These are phyloP conservation scores for Neoboletus subvelutipes DNA, from an alignment of 768 basidiomycete genomes.

Conservation along the genomic window DNA sequence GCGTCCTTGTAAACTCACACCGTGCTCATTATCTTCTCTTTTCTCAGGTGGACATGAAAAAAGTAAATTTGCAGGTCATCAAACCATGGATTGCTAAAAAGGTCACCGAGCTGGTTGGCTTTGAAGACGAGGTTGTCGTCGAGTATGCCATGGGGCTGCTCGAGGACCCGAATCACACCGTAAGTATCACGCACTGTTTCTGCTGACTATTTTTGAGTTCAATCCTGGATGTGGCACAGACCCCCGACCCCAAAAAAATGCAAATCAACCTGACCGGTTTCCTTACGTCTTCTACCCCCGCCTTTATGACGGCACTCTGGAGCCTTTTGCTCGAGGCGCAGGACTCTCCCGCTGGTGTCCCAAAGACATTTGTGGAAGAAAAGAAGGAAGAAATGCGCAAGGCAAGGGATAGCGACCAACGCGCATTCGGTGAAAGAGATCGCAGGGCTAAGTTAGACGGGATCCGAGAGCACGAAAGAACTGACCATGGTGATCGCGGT, in stretches of 20 bases:
- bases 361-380: conserved; percentile 84
- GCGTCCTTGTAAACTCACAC: background rate
- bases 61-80: conserved; percentile 91
- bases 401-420: conserved; percentile 59
- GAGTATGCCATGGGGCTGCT: conserved; percentile 95
- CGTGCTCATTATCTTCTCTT: background rate
- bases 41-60: conserved; percentile 84
- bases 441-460: conserved; percentile 68
- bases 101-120: conserved; percentile 84
- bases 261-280: conserved; percentile 95
- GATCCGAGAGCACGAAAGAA: conserved; percentile 60
- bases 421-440: conserved; percentile 69
- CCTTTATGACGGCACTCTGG: conserved; percentile 91
- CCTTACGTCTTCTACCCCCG: conserved; percentile 78
- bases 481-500: conserved; percentile 39
- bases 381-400: conserved; percentile 91
- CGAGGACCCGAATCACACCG: conserved; percentile 83
- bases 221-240: conserved; percentile 41
- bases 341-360: conserved; percentile 83
- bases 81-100: conserved; percentile 95
- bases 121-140: conserved; percentile 96
- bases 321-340: conserved; percentile 91
- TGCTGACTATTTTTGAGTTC: background rate
- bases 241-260: conserved; percentile 92
- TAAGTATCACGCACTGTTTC: conserved; percentile 35